Evolutionary conservation across 768 basidiomycete species (phyloP).

Genomic region (Lactifluus hygrophoroides): DNA sequence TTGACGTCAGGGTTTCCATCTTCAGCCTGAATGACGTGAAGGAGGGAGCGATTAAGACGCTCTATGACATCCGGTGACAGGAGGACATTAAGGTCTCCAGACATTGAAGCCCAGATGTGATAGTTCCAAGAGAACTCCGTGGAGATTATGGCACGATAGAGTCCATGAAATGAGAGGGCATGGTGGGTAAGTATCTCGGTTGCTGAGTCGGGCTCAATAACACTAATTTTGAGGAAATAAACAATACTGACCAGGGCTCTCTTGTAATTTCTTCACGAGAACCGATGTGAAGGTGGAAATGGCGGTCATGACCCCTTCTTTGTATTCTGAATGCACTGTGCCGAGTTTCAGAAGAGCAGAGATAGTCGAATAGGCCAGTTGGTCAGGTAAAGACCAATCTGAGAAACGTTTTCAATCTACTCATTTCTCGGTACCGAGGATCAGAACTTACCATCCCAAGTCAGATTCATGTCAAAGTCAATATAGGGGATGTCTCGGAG

Average conservation of each 20-base stretch:
- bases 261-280: slow-evolving; percentile 47
- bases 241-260: slow-evolving; percentile 41
- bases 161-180: slow-evolving; percentile 76
- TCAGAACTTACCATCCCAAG: slow-evolving; percentile 60
- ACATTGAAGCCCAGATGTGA: slow-evolving; percentile 53
- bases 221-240: neutral
- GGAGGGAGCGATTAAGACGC: slow-evolving; percentile 58
- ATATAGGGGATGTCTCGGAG: slow-evolving; percentile 64
- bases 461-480: slow-evolving; percentile 69
- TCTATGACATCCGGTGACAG: slow-evolving; percentile 62
- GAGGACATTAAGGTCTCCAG: slow-evolving; percentile 46
- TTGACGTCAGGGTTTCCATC: slow-evolving; percentile 46
- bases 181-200: slow-evolving; percentile 65
- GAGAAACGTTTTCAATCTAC: neutral
- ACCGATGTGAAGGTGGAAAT: slow-evolving; percentile 53
- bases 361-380: slow-evolving; percentile 70
- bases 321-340: slow-evolving; percentile 40
- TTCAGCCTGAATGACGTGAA: slow-evolving; percentile 49
- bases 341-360: slow-evolving; percentile 67
- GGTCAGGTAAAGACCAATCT: slow-evolving; percentile 87
- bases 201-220: slow-evolving; percentile 33
- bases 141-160: slow-evolving; percentile 79
- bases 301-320: slow-evolving; percentile 43
- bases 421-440: neutral
- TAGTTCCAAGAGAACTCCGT: slow-evolving; percentile 68